Percentiles rank a stretch among this genome's conserved stretches.
Evolutionary conservation across 345 rosid species (phyloP).

Genomic region (Corymbia maculata): DNA sequence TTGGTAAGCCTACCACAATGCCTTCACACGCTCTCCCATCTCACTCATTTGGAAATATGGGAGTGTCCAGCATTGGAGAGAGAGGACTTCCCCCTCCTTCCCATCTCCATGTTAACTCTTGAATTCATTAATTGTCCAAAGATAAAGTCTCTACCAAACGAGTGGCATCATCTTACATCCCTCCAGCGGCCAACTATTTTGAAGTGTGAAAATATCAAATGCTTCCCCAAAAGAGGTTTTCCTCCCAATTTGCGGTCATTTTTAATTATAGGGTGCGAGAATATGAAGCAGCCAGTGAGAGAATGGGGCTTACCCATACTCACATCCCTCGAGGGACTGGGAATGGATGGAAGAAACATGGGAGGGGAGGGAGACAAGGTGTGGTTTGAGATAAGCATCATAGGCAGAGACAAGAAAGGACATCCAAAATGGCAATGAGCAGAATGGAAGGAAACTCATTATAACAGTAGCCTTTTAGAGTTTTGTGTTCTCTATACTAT

Average conservation of each 20-base stretch:
- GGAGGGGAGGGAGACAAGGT: not conserved
- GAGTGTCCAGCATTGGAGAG: no score
- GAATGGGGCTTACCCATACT: not conserved
- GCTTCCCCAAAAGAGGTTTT: not conserved
- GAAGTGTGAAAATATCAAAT: not conserved
- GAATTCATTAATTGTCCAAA: no score
- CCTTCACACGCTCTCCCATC: no score
- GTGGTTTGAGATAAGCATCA: not conserved
- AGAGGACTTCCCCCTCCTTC: no score
- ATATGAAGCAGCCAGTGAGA: not conserved
- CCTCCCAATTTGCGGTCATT: not conserved
- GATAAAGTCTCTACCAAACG: not conserved
- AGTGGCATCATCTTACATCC: not conserved
- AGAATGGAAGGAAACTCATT: not conserved
- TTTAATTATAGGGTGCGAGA: accelerated
- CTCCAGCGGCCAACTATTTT: not conserved
- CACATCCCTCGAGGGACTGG: accelerated
- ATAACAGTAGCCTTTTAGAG: not conserved
- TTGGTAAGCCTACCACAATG: no score
- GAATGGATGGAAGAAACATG: not conserved
- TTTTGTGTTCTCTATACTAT: not conserved
- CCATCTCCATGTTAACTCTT: no score
- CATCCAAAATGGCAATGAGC: not conserved
- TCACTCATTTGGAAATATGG: no score
- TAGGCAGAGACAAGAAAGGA: not conserved